Base-by-base conservation (phyloP, 1,139 yeast species). In the Scheffersomyces titani region DNA sequence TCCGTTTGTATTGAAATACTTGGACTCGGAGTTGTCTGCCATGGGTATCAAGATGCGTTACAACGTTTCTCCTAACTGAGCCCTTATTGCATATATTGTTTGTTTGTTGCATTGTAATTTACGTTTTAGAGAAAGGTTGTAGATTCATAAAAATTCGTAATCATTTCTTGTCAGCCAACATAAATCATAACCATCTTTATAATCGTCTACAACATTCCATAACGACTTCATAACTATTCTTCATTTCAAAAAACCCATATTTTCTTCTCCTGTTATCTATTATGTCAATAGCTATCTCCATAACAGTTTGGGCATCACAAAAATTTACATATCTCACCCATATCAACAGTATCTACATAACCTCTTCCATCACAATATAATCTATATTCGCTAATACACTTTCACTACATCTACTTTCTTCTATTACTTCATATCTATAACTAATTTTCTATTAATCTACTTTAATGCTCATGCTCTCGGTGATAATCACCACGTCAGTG, bases 31-130 rank as follows among this genome's bases (percentile, higher is more conserved):
- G 74, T 83, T 96, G 66, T 87, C 97, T 18, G 99, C 99, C 20
- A 96, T 96, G 99, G 99, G 99, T 76, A 93, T 96, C 65, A 88
- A 89, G 74, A 83, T 94, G 89, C 86, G 89, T 63, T 92, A 90
- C 76, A 89, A 90, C 67, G 94, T 92, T 55, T 86, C 82, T 58
- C 92, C 92, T 55, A 78, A 77, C 67, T 83, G 36, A 24, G n/a
- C 16, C 46, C 47, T 18, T 24, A 24, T 40, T 52, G 48, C 40
- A 49, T 52, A 47, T 36, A 24, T 45, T 45, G 49, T 46, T 46
- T 46, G 24, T 46, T 46, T 19, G 49, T 46, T 20, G 20, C 49
- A 20, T 46, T 46, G 49, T 46, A 46, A 22, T 22, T 19, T 46
- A 30, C 40, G 40, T 30, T 30, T 24, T 30, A 30, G 13, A 30